These are phyloP conservation scores for Septoria linicola DNA, from an alignment of 2,329 filamentous ascomycete species.

Conservation along the genomic window DNA sequence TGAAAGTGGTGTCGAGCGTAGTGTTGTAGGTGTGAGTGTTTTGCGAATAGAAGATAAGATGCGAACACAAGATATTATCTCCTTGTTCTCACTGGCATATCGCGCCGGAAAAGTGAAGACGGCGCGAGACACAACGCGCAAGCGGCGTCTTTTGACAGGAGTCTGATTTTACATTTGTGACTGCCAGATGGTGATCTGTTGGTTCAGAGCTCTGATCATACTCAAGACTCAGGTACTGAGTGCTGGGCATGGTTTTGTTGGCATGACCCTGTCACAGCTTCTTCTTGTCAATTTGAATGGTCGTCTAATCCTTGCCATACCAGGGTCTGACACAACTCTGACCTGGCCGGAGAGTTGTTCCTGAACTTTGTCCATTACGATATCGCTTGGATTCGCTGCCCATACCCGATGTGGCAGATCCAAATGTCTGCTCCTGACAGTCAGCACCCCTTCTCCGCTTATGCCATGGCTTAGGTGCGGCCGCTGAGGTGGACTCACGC, in stretches of 20 bases:
- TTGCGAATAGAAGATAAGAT: too few species aligned
- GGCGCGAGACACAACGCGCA: too few species aligned
- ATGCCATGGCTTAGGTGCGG: background rate
- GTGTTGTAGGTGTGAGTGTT: too few species aligned
- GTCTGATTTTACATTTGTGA: background rate
- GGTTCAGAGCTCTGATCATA: background rate
- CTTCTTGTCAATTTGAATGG: background rate
- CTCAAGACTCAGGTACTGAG: background rate
- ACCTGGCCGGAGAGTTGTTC: background rate
- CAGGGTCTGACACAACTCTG: conserved; percentile 7
- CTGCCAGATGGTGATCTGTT: background rate
- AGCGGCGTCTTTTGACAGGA: too few species aligned
- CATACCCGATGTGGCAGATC: background rate
- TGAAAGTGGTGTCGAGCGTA: too few species aligned
- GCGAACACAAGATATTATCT: too few species aligned
- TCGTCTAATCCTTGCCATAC: background rate
- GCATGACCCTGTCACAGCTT: conserved; percentile 2
- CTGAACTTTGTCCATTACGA: background rate
- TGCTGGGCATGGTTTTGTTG: background rate
- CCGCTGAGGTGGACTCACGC: background rate
- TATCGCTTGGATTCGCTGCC: too few species aligned
- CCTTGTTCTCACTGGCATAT: too few species aligned
- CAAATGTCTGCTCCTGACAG: background rate
- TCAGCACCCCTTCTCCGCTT: too few species aligned
- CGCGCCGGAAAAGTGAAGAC: too few species aligned